Evolutionary conservation across 2,329 filamentous ascomycete species (phyloP).

Genomic region (Cladosporium austrohemisphaericum): DNA sequence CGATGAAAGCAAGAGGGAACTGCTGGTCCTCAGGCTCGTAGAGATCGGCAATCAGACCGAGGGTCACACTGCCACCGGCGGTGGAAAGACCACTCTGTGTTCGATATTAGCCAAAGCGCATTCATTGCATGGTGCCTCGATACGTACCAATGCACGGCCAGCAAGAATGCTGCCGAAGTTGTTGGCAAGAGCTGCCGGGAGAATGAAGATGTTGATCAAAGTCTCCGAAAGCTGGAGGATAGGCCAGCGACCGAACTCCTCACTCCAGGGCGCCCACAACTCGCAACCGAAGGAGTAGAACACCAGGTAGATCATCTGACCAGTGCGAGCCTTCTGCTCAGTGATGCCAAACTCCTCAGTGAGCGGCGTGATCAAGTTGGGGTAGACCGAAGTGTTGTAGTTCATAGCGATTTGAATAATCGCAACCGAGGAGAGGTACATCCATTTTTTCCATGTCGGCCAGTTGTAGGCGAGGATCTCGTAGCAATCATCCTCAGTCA

Average conservation of each 20-base stretch:
- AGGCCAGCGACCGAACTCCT: conserved; percentile 46
- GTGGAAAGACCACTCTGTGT: conserved; percentile 51
- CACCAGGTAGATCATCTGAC: conserved; percentile 45
- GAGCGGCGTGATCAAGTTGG: conserved; percentile 43
- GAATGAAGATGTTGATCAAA: conserved; percentile 48
- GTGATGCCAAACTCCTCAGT: conserved; percentile 40
- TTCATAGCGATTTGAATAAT: conserved; percentile 51
- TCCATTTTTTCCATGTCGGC: conserved; percentile 46
- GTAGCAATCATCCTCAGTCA: conserved; percentile 18
- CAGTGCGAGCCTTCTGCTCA: conserved; percentile 39
- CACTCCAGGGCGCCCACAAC: conserved; percentile 52
- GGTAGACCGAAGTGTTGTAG: conserved; percentile 48
- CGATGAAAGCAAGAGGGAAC: conserved; percentile 55
- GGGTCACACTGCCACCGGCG: conserved; percentile 58
- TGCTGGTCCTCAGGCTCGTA: conserved; percentile 55
- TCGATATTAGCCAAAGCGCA: too few species aligned
- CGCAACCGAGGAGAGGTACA: conserved; percentile 45
- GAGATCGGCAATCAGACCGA: conserved; percentile 61
- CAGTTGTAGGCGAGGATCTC: conserved; percentile 45
- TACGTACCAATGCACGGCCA: conserved; percentile 36
- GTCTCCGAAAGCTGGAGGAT: conserved; percentile 46
- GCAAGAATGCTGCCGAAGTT: conserved; percentile 40
- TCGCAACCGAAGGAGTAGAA: conserved; percentile 45
- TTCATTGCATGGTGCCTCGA: neutral
- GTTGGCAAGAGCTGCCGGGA: conserved; percentile 40